Evolutionary conservation across 805 yeast genomes (phyloP), one percentile per base, ranked within the genome.

Genomic region (Maudiozyma bulderi): DNA sequence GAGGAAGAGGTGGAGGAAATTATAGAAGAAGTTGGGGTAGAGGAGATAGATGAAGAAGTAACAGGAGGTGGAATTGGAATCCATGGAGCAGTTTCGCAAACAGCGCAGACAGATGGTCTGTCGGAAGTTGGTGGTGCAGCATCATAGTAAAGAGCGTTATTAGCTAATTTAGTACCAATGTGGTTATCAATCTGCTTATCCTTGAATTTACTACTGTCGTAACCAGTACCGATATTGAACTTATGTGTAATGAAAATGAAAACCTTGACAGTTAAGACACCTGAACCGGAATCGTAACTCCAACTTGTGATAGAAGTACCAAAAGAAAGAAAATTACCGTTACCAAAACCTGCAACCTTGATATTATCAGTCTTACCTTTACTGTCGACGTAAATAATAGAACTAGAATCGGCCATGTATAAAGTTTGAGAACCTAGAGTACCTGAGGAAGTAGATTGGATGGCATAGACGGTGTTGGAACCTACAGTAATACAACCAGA

Each of bases 401-500:
- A 42, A 9, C 54, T 43, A n/a, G 50, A 33, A 8, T 52, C 45
- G 15, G 50, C 35, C 50, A 53, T 40, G 31, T 46, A 50, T 8
- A 53, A 34, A 3, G 54, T 53, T 46, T 53, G 57, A 4, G 46
- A 43, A 15, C 46, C 43, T 10, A 52, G 10, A 11, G 41, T 31
- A 34, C 52, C 50, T 15, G 8, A 10, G 8, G 9, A 30, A 5
- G 40, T 42, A 20, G 49, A 43, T 26, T 44, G 43, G 11, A 47
- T 49, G 31, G 48, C 46, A 26, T 47, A 48, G 3, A 46, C 30
- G 40, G 50, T 35, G 35, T 50, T 47, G 6, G 37, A 52, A 26
- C 57, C 57, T 29, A 53, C 39, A 39, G 37, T 39, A 31, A 53
- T 48, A 52, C 57, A 53, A 43, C 57, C 57, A 14, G 44, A 40